phyloP scores from a whole-genome alignment of 2,329 filamentous ascomycete species.

The Cladophialophora bantiana region DNA sequence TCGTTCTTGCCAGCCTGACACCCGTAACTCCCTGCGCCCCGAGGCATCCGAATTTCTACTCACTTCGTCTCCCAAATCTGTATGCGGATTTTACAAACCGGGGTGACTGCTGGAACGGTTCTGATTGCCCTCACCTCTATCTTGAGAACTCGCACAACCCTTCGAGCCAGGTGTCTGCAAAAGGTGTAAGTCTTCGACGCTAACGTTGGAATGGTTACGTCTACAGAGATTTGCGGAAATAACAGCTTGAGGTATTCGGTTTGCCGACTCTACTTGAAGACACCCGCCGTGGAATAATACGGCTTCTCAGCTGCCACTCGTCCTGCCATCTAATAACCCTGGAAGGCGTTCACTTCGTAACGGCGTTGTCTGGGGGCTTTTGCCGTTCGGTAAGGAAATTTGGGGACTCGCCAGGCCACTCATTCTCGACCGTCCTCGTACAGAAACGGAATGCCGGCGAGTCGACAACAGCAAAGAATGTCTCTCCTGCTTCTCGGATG shows the following conservation, averaged over 20 bases:
- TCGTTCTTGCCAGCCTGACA: not conserved
- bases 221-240: constrained; percentile 18
- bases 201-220: not conserved
- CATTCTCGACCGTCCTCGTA: not conserved
- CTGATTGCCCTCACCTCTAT: constrained; percentile 7
- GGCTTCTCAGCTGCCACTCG: not conserved
- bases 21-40: not conserved
- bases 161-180: not conserved
- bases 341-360: constrained; percentile 10
- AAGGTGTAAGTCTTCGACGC: not conserved
- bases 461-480: constrained; percentile 8
- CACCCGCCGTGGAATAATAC: constrained; percentile 13
- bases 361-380: constrained; percentile 18
- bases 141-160: not conserved
- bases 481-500: constrained; percentile 16
- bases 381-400: constrained; percentile 10
- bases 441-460: not conserved
- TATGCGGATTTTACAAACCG: constrained; percentile 11
- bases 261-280: constrained; percentile 3
- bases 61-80: not conserved
- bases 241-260: constrained; percentile 20
- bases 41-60: not conserved
- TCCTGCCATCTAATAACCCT: constrained; percentile 12
- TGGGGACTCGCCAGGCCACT: not conserved
- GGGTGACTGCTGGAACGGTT: constrained; percentile 7